Evolutionary conservation across 768 basidiomycete species (phyloP).

Genomic region (Lentinula detonsa): DNA sequence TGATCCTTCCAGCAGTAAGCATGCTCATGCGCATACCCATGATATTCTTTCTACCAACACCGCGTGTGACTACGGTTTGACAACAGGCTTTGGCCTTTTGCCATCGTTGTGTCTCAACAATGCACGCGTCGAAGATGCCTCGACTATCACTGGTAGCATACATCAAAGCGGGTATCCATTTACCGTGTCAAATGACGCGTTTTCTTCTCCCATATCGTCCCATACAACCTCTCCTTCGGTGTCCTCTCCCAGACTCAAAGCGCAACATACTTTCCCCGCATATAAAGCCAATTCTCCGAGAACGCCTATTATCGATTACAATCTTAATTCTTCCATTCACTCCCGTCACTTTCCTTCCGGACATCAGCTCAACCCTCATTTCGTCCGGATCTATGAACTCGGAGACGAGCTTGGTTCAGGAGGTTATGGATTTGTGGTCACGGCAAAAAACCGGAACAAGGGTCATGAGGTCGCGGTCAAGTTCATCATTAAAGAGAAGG

Average conservation of each 20-base stretch:
- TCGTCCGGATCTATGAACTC: conserved; percentile 54
- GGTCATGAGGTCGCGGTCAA: conserved; percentile 84
- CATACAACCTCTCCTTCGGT: background rate
- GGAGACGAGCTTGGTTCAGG: conserved; percentile 83
- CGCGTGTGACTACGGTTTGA: background rate
- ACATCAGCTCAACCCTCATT: conserved; percentile 55
- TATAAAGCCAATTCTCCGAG: background rate
- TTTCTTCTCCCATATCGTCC: background rate
- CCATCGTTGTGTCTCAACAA: background rate
- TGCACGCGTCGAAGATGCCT: background rate
- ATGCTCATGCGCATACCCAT: conserved; percentile 1
- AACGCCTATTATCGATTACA: conserved; percentile 4
- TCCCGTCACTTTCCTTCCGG: conserved; percentile 53
- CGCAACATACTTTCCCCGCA: conserved; percentile 1
- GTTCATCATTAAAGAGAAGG: conserved; percentile 83
- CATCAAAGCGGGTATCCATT: background rate
- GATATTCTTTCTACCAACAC: background rate
- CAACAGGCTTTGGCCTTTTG: background rate
- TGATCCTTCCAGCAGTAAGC: background rate
- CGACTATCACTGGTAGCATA: background rate
- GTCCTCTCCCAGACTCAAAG: background rate
- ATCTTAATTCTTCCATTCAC: conserved; percentile 22
- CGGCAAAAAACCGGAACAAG: conserved; percentile 57
- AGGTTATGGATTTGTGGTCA: conserved; percentile 95
- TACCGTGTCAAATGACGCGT: background rate